Evolutionary conservation across 495 filamentous ascomycete genomes (phyloP), one percentile per base, ranked within the genome.

Genomic region (Chaetomium tenue): DNA sequence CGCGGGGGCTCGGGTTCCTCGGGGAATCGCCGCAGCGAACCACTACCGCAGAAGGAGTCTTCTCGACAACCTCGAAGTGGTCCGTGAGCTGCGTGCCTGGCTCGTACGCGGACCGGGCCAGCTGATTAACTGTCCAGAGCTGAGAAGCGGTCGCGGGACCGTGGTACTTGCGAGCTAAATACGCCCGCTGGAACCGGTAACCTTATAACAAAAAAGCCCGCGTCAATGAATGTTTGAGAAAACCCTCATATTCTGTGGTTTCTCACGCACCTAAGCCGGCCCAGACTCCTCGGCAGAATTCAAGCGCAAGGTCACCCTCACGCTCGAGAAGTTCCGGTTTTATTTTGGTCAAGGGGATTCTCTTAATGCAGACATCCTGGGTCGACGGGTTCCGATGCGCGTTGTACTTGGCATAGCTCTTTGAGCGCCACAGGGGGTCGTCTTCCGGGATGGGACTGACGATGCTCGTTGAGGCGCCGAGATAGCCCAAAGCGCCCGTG

Each of bases 1-100:
- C 77, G 42, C 88, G 78, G 28, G 87, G 79, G 0, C 78, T 84
- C 30, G 65, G 67, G 28, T 82, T 82, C 56, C 85, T 77, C 0
- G 89, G 89, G 5, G 84, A 84, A 63, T 87, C 88, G 26, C 88
- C 89, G 69, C 86, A 87, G 20, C 89, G 84, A 33, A 91, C 81
- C 7, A 83, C 72, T 51, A 91, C 87, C 33, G 79, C 77, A 28
- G 82, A 82, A 9, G 83, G 77, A 20, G 81, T 84, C 73, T 89
- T 87, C 63, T 85, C 83, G 3, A 92, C 75, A 0, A 92, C 88
- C 73, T 92, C 87, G 72, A 92, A 91, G 74, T 92, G 88, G 70
- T 92, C 89, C 28, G 86, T 88, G 68, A 91, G 83, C 33, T 83
- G 72, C 23, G 88, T 88, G 28, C 88, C 88, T 44, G 82, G 75